Conservation (phyloP, 2,329 filamentous ascomycete species). For the Beauveria scarabaeidicola region DNA sequence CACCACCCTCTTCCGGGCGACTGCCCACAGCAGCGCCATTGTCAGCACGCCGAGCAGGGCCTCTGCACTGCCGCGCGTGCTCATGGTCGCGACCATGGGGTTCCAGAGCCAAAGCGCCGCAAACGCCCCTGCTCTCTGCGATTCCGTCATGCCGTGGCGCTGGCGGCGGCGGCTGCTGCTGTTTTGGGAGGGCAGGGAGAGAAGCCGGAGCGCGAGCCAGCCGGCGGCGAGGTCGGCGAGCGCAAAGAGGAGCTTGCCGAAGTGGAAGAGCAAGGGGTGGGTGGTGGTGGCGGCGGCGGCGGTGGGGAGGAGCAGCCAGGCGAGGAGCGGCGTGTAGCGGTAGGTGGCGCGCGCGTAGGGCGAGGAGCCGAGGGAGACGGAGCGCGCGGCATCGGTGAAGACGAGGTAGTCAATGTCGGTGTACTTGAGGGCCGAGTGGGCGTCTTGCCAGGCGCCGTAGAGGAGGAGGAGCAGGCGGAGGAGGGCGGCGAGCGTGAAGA, state of each 20-base stretch:
- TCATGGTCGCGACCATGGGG: slow-evolving; percentile 96
- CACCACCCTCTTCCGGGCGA: slow-evolving; percentile 50
- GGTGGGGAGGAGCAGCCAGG: slow-evolving; percentile 74
- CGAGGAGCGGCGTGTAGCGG: slow-evolving; percentile 88
- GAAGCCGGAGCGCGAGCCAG: slow-evolving; percentile 53
- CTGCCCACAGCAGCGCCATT: slow-evolving; percentile 74
- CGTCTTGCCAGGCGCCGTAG: slow-evolving; percentile 90
- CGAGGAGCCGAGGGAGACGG: slow-evolving; percentile 55
- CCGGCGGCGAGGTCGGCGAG: slow-evolving; percentile 76
- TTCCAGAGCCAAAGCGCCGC: slow-evolving; percentile 90
- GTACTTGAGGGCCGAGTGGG: slow-evolving; percentile 87
- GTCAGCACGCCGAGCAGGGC: slow-evolving; percentile 81
- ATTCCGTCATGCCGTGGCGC: slow-evolving; percentile 31
- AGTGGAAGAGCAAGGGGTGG: slow-evolving; percentile 58
- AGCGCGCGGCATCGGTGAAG: slow-evolving; percentile 90
- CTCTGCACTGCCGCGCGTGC: slow-evolving; percentile 88
- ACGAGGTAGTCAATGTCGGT: slow-evolving; percentile 98
- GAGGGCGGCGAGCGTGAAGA: slow-evolving; percentile 49
- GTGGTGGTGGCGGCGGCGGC: slow-evolving; percentile 18
- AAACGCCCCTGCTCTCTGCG: slow-evolving; percentile 58
- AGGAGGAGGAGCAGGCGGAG: slow-evolving; percentile 68
- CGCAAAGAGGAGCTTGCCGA: slow-evolving; percentile 83
- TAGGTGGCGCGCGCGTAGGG: slow-evolving; percentile 92
- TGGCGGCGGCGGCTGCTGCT: slow-evolving; percentile 22
- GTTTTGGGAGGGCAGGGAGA: slow-evolving; percentile 15